Conservation (phyloP, 768 basidiomycete genomes). For the Calocybe cyanea region DNA sequence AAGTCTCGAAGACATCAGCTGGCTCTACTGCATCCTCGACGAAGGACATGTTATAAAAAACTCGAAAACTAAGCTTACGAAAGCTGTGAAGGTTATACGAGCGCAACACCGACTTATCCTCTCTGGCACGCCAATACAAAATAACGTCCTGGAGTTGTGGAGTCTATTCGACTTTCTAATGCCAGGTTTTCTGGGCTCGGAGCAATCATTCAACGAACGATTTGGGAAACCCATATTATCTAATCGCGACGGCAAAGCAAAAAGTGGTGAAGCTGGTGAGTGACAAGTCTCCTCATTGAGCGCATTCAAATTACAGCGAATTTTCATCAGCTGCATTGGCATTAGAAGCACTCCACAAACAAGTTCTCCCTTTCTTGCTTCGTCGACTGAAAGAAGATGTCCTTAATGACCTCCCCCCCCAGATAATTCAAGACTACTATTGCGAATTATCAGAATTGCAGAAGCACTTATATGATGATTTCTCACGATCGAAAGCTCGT, state of each 20-base stretch:
- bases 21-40: conserved; percentile 96
- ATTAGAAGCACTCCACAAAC: conserved; percentile 94
- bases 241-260: conserved; percentile 92
- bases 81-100: conserved; percentile 87
- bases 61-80: conserved; percentile 95
- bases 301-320: background rate
- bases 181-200: conserved; percentile 98
- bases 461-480: conserved; percentile 92
- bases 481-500: conserved; percentile 73
- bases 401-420: conserved; percentile 90
- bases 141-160: conserved; percentile 98
- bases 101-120: conserved; percentile 93
- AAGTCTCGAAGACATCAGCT: conserved; percentile 68
- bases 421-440: conserved; percentile 99
- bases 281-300: conserved; percentile 10
- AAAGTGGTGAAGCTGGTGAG: conserved; percentile 91
- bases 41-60: conserved; percentile 99
- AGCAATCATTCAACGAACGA: conserved; percentile 89
- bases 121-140: conserved; percentile 98
- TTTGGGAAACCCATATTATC: conserved; percentile 96
- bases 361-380: conserved; percentile 96
- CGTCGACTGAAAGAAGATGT: conserved; percentile 98
- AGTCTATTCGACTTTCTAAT: conserved; percentile 98
- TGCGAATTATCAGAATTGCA: conserved; percentile 96
- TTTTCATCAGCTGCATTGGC: conserved; percentile 74